Base-by-base conservation (phyloP, 805 yeast genomes). In the Kuraishia capsulata region DNA sequence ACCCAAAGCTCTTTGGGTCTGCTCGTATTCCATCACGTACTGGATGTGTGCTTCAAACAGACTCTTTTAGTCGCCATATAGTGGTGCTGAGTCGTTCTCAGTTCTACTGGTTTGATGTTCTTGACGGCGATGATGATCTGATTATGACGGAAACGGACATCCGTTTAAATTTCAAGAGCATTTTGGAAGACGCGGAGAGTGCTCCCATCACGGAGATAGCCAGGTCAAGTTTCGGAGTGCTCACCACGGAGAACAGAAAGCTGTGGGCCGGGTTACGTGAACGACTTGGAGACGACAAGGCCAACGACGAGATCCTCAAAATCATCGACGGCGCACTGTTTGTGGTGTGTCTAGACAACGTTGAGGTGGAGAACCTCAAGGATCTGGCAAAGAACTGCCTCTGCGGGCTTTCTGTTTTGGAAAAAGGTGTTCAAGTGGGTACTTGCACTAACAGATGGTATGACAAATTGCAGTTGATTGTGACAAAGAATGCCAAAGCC, bases 361-460 rank as follows among this genome's bases (percentile, higher is more conserved):
- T 81, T 24, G 76, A 73, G 38, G 69, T 85, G 36, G 71, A 73
- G 40, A 72, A 76, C 43, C 65, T 76, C 45, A 67, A 73, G 16
- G 83, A 81, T 42, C 61, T 88, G 50, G 76, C 92, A 13, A 80
- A 81, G 53, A 87, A 88, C 54, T 81, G 86, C 81, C 71, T 88
- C 32, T 88, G 96, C 57, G 97, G 97, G 4, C 73, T 82, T 42
- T 78, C 87, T 10, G 73, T 71, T 28, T 64, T 88, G 30, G 85
- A 84, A 44, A 75, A 83, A 48, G 96, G 96, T 49, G 78, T 87
- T 36, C 97, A 88, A 62, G 81, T 82, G 25, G 97, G 97, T 42
- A 86, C 96, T 4, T 87, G 96, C 61, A 82, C 95, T 25, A 88
- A 88, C 59, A 67, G 97, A 56, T 88, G 96, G 96, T 88, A 87